These are phyloP conservation scores for Pythium pectinolyticum DNA, from an alignment of 352 stramenopile genomes.

Conservation along the genomic window DNA sequence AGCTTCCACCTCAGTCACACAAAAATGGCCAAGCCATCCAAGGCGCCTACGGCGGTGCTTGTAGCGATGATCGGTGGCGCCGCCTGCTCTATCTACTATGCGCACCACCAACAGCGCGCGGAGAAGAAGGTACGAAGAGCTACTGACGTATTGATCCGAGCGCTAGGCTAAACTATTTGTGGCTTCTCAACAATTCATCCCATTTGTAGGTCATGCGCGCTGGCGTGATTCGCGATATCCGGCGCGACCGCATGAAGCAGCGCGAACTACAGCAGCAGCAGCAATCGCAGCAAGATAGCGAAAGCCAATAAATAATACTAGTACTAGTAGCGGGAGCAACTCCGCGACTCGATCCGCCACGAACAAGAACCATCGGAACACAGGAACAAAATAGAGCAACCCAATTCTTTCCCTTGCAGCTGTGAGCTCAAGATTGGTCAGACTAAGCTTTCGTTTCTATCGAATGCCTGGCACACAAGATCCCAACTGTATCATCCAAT, in stretches of 20 bases:
- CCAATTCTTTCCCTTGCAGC: no score
- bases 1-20: not conserved
- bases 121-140: slow-evolving; percentile 63
- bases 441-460: no score
- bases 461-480: no score
- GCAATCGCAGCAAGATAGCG: not conserved
- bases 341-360: not conserved
- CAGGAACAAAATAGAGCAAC: no score
- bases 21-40: slow-evolving; percentile 34
- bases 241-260: slow-evolving; percentile 59
- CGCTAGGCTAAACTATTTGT: not conserved
- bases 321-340: not conserved
- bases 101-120: slow-evolving; percentile 70
- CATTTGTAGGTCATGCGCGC: slow-evolving; percentile 65
- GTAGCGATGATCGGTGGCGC: slow-evolving; percentile 40
- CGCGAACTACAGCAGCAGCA: slow-evolving; percentile 44
- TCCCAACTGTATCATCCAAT: no score
- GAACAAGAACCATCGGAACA: not conserved
- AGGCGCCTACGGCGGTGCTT: slow-evolving; percentile 54
- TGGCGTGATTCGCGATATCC: slow-evolving; percentile 82
- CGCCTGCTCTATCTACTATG: slow-evolving; percentile 69
- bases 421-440: no score
- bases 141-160: not conserved
- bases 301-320: slow-evolving; percentile 2
- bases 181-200: not conserved